Evolutionary conservation across 2,329 filamentous ascomycete genomes (phyloP), one percentile per base, ranked within the genome.

Genomic region (Aspergillus fijiensis): DNA sequence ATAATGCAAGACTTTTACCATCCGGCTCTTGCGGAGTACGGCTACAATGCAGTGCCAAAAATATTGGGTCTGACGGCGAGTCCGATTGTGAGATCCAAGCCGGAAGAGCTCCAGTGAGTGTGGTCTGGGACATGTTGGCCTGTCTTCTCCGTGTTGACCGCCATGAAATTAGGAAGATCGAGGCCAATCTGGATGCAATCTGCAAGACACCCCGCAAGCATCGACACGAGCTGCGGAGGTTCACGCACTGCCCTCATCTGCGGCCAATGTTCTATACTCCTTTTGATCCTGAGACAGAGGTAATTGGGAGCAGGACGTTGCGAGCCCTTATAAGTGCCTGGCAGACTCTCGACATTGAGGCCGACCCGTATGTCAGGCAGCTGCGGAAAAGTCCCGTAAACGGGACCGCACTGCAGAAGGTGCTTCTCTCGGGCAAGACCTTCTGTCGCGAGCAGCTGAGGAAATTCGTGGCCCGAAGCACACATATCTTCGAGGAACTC

Each of bases 1-100:
- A 89, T 96, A 35, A 94, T 96, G 89, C 78, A 76, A 29, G 78
- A 86, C 31, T 88, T 89, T 65, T 96, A 96, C 68, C 84, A 86
- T 62, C 29, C 74, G 71, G 19, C 81, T 80, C 54, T 63, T 57
- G 0, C 63, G 58, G 64, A 61, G 12, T 60, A 61, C 2, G 80
- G 79, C 0, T 61, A 72, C 0, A 45, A 62, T 12, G 61, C 66
- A n/a, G 69, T 79, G 9, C 92, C 92, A 0, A 80, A 81, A 21
- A 88, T 96, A 29, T 79, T 96, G 5, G 92, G 92, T 0, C 79
- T 96, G 25, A 93, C 89, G 6, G 92, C 92, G 0, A 96, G 90
- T 62, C 92, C 92, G 0, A 83, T 91, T 3, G 86, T 89, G 64
- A 85, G 81, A 58, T 85, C 83, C 1, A 82, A 82, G 16, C 72